Evolutionary conservation across 2,329 filamentous ascomycete species (phyloP).

Genomic region (Volutella citrinella): DNA sequence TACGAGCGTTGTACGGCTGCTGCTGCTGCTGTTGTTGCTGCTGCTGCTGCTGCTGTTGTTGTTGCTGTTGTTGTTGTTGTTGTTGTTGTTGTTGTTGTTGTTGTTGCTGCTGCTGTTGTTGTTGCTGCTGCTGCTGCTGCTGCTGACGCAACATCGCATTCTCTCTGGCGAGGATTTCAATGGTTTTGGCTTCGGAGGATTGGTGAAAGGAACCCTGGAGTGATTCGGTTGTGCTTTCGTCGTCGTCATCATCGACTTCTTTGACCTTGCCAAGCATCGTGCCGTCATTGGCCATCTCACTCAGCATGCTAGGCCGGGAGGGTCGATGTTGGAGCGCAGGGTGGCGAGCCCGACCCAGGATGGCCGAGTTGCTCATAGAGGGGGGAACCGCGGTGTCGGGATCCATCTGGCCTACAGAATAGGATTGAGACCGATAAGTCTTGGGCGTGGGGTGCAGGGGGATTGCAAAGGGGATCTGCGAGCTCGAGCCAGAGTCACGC

Average conservation of each 20-base stretch:
- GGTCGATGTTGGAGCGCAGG: conserved; percentile 76
- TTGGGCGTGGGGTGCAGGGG: conserved; percentile 88
- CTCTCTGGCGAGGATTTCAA: conserved; percentile 60
- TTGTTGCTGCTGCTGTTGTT: no score
- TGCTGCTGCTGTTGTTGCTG: conserved; percentile 27
- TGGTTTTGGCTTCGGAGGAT: conserved; percentile 57
- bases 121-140: conserved; percentile 33
- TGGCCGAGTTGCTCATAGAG: conserved; percentile 44
- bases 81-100: no score
- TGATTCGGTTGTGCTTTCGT: conserved; percentile 52
- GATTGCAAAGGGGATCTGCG: conserved; percentile 80
- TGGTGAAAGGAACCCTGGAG: conserved; percentile 50
- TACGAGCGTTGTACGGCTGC: conserved; percentile 51
- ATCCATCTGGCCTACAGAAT: conserved; percentile 89
- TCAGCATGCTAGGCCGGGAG: conserved; percentile 74
- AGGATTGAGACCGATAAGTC: conserved; percentile 92
- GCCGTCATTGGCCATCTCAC: conserved; percentile 65
- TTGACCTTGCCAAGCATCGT: conserved; percentile 65
- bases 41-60: no score
- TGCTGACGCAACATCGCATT: conserved; percentile 61
- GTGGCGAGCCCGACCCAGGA: conserved; percentile 55
- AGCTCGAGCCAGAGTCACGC: conserved; percentile 52
- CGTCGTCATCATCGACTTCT: conserved; percentile 67
- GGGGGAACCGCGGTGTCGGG: conserved; percentile 51
- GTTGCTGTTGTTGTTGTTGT: no score